These are phyloP conservation scores for Botrytis galanthina DNA, from an alignment of 2,329 filamentous ascomycete species.

Conservation along the genomic window DNA sequence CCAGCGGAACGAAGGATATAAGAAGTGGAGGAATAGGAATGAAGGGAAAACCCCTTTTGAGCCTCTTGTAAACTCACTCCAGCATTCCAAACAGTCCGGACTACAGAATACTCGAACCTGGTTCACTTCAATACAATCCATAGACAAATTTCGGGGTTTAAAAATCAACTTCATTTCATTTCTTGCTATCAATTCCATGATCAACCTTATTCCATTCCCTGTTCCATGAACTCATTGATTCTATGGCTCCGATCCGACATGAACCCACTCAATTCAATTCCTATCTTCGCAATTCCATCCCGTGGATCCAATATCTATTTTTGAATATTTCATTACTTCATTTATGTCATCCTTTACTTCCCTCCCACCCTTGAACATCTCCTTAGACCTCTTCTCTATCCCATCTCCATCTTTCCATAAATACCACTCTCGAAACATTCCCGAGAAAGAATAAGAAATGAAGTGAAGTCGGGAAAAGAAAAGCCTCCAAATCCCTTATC, in stretches of 20 bases:
- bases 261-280: not conserved
- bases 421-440: not conserved
- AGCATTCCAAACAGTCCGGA: not conserved
- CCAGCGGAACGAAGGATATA: not conserved
- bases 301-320: slow-evolving; percentile 13
- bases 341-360: not conserved
- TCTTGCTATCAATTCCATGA: not conserved
- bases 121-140: not conserved
- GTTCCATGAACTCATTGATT: not conserved
- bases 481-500: not conserved
- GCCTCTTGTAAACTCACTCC: not conserved
- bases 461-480: slow-evolving; percentile 5
- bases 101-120: not conserved
- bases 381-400: not conserved
- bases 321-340: not conserved
- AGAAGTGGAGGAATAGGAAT: not conserved
- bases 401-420: too few species aligned
- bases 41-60: not conserved
- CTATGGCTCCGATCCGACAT: not conserved
- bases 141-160: not conserved
- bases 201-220: not conserved
- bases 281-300: not conserved
- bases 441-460: not conserved
- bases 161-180: slow-evolving; percentile 6
- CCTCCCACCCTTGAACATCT: not conserved